Conservation (phyloP, 495 filamentous ascomycete genomes). For the Xanthoparmelia taractica region DNA sequence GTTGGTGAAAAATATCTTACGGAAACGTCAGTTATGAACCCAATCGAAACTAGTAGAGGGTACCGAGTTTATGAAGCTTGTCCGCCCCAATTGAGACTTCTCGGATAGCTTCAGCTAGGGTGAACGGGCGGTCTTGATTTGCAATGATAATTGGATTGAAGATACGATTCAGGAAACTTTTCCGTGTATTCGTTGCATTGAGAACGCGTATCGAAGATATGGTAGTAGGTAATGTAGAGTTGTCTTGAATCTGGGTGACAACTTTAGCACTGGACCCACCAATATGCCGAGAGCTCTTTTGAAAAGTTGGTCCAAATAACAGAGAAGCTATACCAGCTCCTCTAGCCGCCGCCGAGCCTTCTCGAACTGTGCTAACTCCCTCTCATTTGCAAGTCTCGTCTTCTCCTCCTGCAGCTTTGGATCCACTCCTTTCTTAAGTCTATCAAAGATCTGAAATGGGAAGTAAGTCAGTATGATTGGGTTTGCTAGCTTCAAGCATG, state of each 20-base stretch:
- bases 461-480: not conserved
- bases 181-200: slow-evolving; percentile 67
- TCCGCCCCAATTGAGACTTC: slow-evolving; percentile 58
- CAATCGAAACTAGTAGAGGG: slow-evolving; percentile 14
- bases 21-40: not conserved
- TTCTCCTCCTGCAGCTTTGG: slow-evolving; percentile 53
- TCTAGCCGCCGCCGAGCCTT: slow-evolving; percentile 56
- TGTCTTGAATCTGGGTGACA: slow-evolving; percentile 59
- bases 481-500: not conserved
- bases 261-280: slow-evolving; percentile 13
- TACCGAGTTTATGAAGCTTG: slow-evolving; percentile 78
- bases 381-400: slow-evolving; percentile 53
- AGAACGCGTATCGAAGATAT: slow-evolving; percentile 77
- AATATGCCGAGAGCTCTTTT: not conserved
- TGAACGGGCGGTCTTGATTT: slow-evolving; percentile 58
- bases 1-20: slow-evolving; percentile 76
- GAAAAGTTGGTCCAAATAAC: slow-evolving; percentile 16
- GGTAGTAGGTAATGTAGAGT: slow-evolving; percentile 68
- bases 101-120: slow-evolving; percentile 65
- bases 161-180: slow-evolving; percentile 68
- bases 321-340: slow-evolving; percentile 38
- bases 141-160: slow-evolving; percentile 68
- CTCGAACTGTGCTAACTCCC: slow-evolving; percentile 55
- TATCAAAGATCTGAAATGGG: slow-evolving; percentile 53
- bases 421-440: slow-evolving; percentile 54